phyloP scores from a whole-genome alignment of 1,139 yeast genomes.

The Fermentozyma sake region DNA sequence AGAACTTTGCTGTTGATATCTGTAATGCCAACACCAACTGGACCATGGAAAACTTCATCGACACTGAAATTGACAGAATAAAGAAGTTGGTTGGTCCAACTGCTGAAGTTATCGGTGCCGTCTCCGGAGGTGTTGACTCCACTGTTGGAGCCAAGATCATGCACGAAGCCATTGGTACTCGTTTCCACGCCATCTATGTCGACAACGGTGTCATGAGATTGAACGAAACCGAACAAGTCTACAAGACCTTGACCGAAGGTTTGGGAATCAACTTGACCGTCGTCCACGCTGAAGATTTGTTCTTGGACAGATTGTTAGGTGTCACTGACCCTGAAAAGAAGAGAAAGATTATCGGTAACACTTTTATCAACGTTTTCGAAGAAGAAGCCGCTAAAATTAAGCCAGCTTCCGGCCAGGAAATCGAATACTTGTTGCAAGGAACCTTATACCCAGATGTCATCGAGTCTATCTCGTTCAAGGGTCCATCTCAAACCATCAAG shows the following conservation, averaged over 20 bases:
- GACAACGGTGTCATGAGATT: conserved; percentile 97
- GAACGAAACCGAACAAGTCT: conserved; percentile 85
- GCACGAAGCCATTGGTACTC: conserved; percentile 97
- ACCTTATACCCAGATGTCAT: conserved; percentile 98
- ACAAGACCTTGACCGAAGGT: conserved; percentile 85
- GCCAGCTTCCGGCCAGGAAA: conserved; percentile 85
- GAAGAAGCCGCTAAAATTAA: conserved; percentile 90
- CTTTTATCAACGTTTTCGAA: conserved; percentile 95
- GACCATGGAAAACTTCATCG: conserved; percentile 98
- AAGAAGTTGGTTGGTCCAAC: conserved; percentile 90
- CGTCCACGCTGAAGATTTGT: conserved; percentile 90
- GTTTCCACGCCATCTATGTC: conserved; percentile 97
- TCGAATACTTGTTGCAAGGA: conserved; percentile 93
- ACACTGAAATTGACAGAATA: conserved; percentile 91
- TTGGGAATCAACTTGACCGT: conserved; percentile 92
- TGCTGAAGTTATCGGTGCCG: conserved; percentile 99
- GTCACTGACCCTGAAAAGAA: conserved; percentile 98
- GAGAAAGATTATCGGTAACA: conserved; percentile 97
- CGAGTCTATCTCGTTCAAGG: conserved; percentile 97
- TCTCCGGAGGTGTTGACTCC: conserved; percentile 99
- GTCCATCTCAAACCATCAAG: conserved; percentile 98
- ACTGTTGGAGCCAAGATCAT: conserved; percentile 98
- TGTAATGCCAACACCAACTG: conserved; percentile 87
- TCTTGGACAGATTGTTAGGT: conserved; percentile 81
- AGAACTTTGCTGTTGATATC: conserved; percentile 88